These are phyloP conservation scores for Tuctoria greenei DNA, from an alignment of 176 grass and related monocot genomes.

Conservation along the genomic window DNA sequence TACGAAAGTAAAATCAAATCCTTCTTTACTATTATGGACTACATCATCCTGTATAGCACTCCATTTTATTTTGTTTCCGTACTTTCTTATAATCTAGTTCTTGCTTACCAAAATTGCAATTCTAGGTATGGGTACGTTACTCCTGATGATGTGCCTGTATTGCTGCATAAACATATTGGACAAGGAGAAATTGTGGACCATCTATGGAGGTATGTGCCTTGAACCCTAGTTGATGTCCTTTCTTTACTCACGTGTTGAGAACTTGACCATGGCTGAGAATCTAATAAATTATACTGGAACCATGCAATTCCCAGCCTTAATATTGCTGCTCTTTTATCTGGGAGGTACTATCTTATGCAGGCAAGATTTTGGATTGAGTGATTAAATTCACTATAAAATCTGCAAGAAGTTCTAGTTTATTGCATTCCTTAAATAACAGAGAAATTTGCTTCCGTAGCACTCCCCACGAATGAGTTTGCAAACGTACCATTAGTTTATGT, in stretches of 20 bases:
- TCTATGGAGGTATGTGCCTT: slow-evolving; percentile 73
- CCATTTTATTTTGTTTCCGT: background rate
- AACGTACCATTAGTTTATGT: no score
- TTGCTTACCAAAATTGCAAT: slow-evolving; percentile 44
- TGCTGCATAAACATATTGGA: slow-evolving; percentile 75
- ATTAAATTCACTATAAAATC: background rate
- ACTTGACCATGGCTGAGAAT: background rate
- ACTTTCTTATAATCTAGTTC: background rate
- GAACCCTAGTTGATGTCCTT: background rate
- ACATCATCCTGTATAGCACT: background rate
- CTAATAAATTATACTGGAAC: background rate
- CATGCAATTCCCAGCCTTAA: background rate
- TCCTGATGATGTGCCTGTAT: slow-evolving; percentile 77
- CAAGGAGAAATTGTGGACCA: slow-evolving; percentile 74
- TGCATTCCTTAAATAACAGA: background rate
- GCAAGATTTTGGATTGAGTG: slow-evolving; percentile 1
- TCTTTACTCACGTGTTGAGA: background rate
- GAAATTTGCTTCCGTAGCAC: no score
- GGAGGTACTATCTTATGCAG: slow-evolving; percentile 1
- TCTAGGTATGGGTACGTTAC: slow-evolving; percentile 94
- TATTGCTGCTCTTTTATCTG: slow-evolving; percentile 5
- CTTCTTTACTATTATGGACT: no score
- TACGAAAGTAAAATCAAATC: background rate
- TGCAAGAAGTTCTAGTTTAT: slow-evolving; percentile 14
- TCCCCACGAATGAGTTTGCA: no score